phyloP scores from a whole-genome alignment of 495 filamentous ascomycete species.

The Aspergillus incahuasiensis region DNA sequence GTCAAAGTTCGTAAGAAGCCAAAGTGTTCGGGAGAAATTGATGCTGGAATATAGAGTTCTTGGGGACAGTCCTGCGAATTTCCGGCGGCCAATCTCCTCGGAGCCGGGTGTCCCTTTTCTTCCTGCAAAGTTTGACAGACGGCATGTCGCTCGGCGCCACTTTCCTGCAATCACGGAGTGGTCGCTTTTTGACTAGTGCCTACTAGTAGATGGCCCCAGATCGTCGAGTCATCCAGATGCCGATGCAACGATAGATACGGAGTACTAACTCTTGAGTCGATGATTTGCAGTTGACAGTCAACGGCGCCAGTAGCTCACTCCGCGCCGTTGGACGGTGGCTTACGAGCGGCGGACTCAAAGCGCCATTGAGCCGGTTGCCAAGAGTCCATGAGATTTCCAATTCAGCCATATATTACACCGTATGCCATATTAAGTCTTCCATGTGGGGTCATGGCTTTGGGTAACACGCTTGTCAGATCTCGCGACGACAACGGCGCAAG shows the following conservation, averaged over 20 bases:
- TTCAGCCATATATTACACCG: not conserved
- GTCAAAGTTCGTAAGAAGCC: not conserved
- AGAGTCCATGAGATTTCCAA: not conserved
- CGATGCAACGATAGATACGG: not conserved
- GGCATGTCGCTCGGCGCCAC: slow-evolving; percentile 14
- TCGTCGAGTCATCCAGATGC: not conserved
- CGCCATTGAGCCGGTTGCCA: not conserved
- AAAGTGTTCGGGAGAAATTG: not conserved
- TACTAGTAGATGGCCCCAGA: not conserved
- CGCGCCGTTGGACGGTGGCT: slow-evolving; percentile 13
- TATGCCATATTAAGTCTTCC: not conserved
- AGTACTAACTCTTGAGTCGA: not conserved
- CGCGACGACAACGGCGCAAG: not conserved
- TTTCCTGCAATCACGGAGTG: slow-evolving; percentile 9
- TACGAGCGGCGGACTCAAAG: not conserved
- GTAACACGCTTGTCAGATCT: slow-evolving; percentile 5
- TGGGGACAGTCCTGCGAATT: not conserved
- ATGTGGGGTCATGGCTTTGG: slow-evolving; percentile 3
- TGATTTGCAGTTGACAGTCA: not conserved
- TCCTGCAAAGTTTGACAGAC: slow-evolving; percentile 12
- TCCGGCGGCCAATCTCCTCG: slow-evolving; percentile 9
- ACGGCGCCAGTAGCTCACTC: slow-evolving; percentile 10
- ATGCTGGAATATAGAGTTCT: slow-evolving; percentile 3
- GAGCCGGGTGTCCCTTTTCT: not conserved
- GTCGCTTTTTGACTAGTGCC: not conserved